Evolutionary conservation across 2,329 filamentous ascomycete genomes (phyloP), one percentile per base, ranked within the genome.

Genomic region (Elsinoe batatas): DNA sequence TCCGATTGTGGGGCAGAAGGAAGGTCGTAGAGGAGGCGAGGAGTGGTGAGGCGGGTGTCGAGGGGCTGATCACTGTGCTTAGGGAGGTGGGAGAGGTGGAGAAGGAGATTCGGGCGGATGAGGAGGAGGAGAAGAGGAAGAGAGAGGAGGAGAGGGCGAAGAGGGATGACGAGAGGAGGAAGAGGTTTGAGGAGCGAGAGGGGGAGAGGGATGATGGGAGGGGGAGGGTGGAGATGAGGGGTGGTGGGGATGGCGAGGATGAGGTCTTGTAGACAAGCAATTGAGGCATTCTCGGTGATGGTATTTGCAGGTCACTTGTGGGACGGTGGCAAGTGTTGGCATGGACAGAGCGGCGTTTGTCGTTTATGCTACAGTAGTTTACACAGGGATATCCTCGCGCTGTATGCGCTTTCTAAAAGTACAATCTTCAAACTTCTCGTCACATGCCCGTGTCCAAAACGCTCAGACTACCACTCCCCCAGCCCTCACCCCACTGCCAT

Each of bases 21-120:
- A 81, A 81, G 12, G 88, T 87, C 2, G 88, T 97, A 12, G 91
- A 97, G 72, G 90, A 96, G 71, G 80, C 86, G 0, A 78, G 81
- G 58, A 78, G 83, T 15, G 74, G 75, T 10, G 81, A 83, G 62
- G 74, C 75, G 15, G 74, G 79, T 53, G 71, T 76, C 3, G 71
- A 72, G 58, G 75, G 78, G 10, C 70, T 71, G 47, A 66, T 72
- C 53, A 65, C 67, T 35, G 60, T 56, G 1, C 54, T 58, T 7
- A 61, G 60, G 54, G 57, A 58, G 55, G 57, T 51, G 15, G 63
- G 58, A 20, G 54, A 56, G 46, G 58, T 44, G 30, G 59, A 56
- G 4, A 64, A 58, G 13, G 61, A 54, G 18, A 59, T 37, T 42
- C 62, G 63, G 59, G 65, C 65, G 36, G 65, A 66, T 55, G 63